phyloP scores from a whole-genome alignment of 331 rosid genomes.

The Prunus yedoensis region DNA sequence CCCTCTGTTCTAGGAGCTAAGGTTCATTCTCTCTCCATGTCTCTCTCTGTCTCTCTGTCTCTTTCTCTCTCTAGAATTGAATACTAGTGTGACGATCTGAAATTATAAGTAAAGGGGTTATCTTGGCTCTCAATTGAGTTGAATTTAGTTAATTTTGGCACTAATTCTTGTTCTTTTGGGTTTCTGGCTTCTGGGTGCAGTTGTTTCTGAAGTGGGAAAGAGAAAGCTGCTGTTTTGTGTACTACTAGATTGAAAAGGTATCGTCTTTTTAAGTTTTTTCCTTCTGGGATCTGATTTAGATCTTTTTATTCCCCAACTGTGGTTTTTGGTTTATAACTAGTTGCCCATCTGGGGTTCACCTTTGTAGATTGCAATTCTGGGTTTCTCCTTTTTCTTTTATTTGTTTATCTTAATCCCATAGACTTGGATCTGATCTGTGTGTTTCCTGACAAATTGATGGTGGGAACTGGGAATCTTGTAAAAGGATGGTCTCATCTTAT shows the following conservation, averaged over 20 bases:
- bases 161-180: not conserved
- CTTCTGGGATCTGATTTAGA: slow-evolving; percentile 67
- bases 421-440: slow-evolving; percentile 53
- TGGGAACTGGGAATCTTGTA: slow-evolving; percentile 31
- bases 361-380: slow-evolving; percentile 27
- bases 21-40: slow-evolving; percentile 3
- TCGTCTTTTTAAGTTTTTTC: not conserved
- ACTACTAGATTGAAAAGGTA: slow-evolving; percentile 24
- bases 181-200: slow-evolving; percentile 27
- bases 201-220: slow-evolving; percentile 27
- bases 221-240: not conserved
- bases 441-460: slow-evolving; percentile 53
- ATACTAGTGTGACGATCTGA: not conserved
- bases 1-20: slow-evolving; percentile 7
- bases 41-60: not conserved
- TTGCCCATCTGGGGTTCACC: slow-evolving; percentile 31
- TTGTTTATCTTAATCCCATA: slow-evolving; percentile 24
- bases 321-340: slow-evolving; percentile 27
- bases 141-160: not conserved
- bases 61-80: not conserved
- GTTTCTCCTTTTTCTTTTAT: not conserved
- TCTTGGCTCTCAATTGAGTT: not conserved
- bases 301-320: slow-evolving; percentile 34
- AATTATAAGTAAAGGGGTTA: slow-evolving; percentile 15
- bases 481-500: slow-evolving; percentile 8